phyloP scores from a whole-genome alignment of 192 early-diverging fungal genomes.

The Kickxella alabastrina region DNA sequence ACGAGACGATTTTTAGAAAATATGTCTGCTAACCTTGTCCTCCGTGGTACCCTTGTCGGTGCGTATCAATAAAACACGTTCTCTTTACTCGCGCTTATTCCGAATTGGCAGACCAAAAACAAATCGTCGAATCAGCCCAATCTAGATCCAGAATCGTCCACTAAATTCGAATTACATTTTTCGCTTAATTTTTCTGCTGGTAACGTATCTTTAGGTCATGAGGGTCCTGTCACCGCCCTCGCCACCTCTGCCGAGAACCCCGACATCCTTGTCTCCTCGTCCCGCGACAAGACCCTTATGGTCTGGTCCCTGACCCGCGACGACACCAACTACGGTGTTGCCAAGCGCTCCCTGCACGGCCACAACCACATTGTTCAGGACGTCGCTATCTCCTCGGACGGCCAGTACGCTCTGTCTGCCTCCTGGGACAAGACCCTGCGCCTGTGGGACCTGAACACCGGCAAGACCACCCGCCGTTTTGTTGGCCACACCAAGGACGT shows the following conservation, averaged over 20 bases:
- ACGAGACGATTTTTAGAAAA: conserved; percentile 1
- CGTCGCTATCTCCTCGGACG: conserved; percentile 97
- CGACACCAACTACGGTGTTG: conserved; percentile 86
- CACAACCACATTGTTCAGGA: conserved; percentile 99
- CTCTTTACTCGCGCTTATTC: too few species aligned
- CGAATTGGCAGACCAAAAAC: too few species aligned
- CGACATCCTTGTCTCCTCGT: conserved; percentile 95
- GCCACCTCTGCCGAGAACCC: conserved; percentile 95
- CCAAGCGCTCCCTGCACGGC: conserved; percentile 86
- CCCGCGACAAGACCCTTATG: conserved; percentile 98
- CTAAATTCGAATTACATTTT: not conserved
- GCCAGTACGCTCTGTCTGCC: conserved; percentile 96
- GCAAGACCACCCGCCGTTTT: conserved; percentile 93
- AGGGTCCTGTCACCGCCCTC: conserved; percentile 92
- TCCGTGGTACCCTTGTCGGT: conserved; percentile 52
- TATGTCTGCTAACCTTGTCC: conserved; percentile 53
- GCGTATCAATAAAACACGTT: conserved; percentile 20
- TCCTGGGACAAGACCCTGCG: conserved; percentile 99
- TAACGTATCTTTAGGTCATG: conserved; percentile 58
- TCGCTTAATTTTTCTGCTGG: not conserved
- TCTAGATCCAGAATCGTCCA: not conserved
- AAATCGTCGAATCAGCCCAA: not conserved
- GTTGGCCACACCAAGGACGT: conserved; percentile 98
- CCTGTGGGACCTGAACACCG: conserved; percentile 97
- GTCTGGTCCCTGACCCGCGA: conserved; percentile 97